A percentile compares a stretch with the other conserved stretches of the same genome.
These are phyloP conservation scores for Nymphaea colorata DNA, from an alignment of 164 flowering plant species.

Conservation along the genomic window DNA sequence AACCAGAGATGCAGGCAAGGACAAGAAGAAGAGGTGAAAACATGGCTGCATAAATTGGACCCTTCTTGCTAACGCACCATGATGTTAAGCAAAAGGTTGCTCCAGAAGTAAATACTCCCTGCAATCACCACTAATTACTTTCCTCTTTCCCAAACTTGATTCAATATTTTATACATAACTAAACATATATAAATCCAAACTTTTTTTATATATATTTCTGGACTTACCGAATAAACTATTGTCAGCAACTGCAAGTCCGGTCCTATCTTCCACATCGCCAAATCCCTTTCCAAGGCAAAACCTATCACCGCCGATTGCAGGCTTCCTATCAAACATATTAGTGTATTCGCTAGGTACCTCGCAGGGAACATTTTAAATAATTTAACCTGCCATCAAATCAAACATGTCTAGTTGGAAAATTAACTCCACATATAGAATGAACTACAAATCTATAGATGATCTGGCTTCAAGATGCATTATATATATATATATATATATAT, in stretches of 20 bases:
- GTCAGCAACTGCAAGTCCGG: slow-evolving; percentile 38
- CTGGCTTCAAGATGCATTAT: too few relatives aligned
- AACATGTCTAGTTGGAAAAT: not conserved
- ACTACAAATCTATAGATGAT: too few relatives aligned
- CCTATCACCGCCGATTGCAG: slow-evolving; percentile 32
- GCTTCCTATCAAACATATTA: slow-evolving; percentile 33
- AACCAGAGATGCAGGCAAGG: slow-evolving; percentile 22
- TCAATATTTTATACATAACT: not conserved
- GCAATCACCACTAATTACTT: slow-evolving; percentile 2
- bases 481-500: not conserved
- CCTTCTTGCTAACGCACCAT: slow-evolving; percentile 16
- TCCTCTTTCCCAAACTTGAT: not conserved
- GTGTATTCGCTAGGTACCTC: slow-evolving; percentile 29
- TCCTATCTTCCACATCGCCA: slow-evolving; percentile 27
- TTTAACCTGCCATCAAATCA: slow-evolving; percentile 28
- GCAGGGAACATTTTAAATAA: slow-evolving; percentile 28
- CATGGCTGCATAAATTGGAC: slow-evolving; percentile 35
- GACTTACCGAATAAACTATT: slow-evolving; percentile 42
- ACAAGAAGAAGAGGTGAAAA: slow-evolving; percentile 26
- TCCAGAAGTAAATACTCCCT: slow-evolving; percentile 49
- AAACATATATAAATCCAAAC: not conserved
- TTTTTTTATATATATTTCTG: not conserved
- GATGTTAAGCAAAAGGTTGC: slow-evolving; percentile 22
- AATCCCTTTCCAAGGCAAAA: slow-evolving; percentile 20
- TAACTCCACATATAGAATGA: not conserved